phyloP scores from a whole-genome alignment of 768 basidiomycete genomes.

The Termitomyces sp. region DNA sequence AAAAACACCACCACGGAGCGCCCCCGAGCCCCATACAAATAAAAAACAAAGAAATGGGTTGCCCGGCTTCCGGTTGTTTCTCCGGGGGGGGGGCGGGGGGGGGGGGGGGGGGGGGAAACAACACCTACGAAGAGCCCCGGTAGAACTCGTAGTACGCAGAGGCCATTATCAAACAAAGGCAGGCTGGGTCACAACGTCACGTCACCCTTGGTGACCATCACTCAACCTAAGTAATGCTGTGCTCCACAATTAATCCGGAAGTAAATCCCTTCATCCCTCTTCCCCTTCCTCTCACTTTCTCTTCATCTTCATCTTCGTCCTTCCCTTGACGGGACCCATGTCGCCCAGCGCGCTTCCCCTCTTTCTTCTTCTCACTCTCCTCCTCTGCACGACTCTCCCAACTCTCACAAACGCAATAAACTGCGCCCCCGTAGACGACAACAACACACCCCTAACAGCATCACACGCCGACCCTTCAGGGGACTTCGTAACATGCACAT shows the following conservation, averaged over 20 bases:
- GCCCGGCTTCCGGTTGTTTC: no score
- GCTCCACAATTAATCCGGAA: no score
- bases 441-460: constrained; percentile 4
- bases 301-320: no score
- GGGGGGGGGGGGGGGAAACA: no score
- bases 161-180: constrained; percentile 43
- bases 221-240: no score
- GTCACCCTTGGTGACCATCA: not conserved
- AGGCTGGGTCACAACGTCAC: not conserved
- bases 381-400: not conserved
- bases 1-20: no score
- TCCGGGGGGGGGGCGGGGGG: no score
- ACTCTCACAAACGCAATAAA: not conserved
- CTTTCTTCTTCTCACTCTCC: not conserved
- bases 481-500: constrained; percentile 6
- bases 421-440: constrained; percentile 5
- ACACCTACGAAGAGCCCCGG: constrained; percentile 76
- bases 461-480: not conserved
- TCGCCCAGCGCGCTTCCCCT: not conserved
- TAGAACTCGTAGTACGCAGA: constrained; percentile 91
- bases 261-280: no score
- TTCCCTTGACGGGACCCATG: no score
- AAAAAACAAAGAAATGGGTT: no score
- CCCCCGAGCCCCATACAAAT: no score
- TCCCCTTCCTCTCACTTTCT: no score